Percentiles rank a stretch among this genome's conserved stretches.
Evolutionary conservation across 306 rosid genomes (phyloP).

Genomic region (Purshia tridentata): DNA sequence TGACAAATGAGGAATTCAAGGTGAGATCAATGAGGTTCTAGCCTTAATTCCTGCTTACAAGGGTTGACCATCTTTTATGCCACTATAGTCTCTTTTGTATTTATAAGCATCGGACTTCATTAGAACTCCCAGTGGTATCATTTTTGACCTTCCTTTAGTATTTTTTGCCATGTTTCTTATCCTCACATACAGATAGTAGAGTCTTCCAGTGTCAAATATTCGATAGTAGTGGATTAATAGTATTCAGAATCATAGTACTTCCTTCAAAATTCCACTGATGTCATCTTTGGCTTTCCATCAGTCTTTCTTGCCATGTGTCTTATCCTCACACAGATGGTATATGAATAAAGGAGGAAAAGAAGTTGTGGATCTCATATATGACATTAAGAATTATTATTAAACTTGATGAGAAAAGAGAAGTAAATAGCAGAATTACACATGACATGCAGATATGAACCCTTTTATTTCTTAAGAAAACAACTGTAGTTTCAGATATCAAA

Average conservation of each 20-base stretch:
- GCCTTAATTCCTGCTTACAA: not conserved
- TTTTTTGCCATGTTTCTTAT: not conserved
- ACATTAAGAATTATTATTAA: not conserved
- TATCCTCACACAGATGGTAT: not conserved
- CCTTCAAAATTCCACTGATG: too few relatives aligned
- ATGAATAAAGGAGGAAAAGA: not conserved
- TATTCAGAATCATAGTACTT: too few relatives aligned
- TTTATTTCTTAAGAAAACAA: too few relatives aligned
- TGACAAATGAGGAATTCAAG: constrained; percentile 86
- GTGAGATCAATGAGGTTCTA: constrained; percentile 36
- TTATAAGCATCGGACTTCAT: not conserved
- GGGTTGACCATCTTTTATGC: not conserved
- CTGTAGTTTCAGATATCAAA: too few relatives aligned
- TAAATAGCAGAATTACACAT: too few relatives aligned
- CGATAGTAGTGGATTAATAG: not conserved
- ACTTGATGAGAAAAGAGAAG: not conserved
- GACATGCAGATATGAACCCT: too few relatives aligned
- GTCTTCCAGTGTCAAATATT: not conserved
- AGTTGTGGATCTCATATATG: not conserved
- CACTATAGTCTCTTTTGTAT: not conserved
- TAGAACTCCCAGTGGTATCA: not conserved
- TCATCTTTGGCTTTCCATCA: not conserved
- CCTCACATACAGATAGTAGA: not conserved
- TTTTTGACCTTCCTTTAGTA: not conserved
- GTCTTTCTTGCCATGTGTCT: not conserved